These are phyloP conservation scores for Pulveroboletus sp. DNA, from an alignment of 768 basidiomycete species.

Conservation along the genomic window DNA sequence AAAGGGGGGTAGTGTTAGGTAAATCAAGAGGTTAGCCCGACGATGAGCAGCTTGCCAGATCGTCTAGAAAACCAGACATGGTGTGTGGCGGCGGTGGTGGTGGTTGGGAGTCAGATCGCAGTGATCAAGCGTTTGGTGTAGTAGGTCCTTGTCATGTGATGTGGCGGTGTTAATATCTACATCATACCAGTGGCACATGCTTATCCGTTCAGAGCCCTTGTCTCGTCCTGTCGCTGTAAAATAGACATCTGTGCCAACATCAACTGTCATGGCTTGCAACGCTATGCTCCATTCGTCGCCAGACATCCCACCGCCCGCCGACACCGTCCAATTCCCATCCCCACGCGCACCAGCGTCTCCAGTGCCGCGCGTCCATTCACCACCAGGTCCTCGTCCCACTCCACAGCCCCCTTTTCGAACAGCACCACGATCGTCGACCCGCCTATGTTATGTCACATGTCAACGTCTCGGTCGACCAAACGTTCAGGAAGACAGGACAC, in stretches of 20 bases:
- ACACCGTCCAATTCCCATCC: conserved; percentile 72
- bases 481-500: conserved; percentile 33
- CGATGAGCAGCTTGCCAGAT: background rate
- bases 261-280: background rate
- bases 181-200: background rate
- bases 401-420: conserved; percentile 78
- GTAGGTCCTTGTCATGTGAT: too few relatives aligned
- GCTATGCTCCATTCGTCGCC: conserved; percentile 6
- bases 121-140: background rate
- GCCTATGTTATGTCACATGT: conserved; percentile 38
- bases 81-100: background rate
- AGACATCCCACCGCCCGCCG: background rate
- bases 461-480: background rate
- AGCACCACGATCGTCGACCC: conserved; percentile 90
- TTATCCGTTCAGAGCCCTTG: background rate
- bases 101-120: background rate
- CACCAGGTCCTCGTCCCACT: conserved; percentile 90
- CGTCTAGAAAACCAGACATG: conserved; percentile 14
- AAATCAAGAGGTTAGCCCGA: background rate
- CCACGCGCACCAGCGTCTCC: conserved; percentile 85
- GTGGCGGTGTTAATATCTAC: too few relatives aligned
- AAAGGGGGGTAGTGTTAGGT: background rate
- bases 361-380: conserved; percentile 82
- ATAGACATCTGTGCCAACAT: background rate
- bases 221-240: too few relatives aligned